Conservation (phyloP, 2,329 filamentous ascomycete genomes). For the Biscogniauxia sp. region DNA sequence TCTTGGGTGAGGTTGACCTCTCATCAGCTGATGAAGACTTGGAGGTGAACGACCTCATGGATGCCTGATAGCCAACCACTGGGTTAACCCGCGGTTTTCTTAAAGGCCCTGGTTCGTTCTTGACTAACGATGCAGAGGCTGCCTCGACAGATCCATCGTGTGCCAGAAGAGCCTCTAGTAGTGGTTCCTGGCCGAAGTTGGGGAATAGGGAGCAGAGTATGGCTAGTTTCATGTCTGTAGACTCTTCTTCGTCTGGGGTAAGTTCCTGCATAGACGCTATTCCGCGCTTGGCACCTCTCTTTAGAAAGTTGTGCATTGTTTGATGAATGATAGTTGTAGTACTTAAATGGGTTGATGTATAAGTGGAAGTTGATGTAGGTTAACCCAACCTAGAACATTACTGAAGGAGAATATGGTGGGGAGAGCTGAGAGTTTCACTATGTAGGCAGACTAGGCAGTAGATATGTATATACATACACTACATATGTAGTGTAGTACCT, state of each 20-base stretch:
- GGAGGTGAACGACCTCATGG: slow-evolving; percentile 53
- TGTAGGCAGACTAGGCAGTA: too few species aligned
- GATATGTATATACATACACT: too few species aligned
- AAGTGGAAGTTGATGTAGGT: too few species aligned
- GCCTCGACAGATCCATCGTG: slow-evolving; percentile 73
- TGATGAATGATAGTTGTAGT: too few species aligned
- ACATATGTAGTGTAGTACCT: too few species aligned
- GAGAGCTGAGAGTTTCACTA: too few species aligned
- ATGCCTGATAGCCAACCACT: slow-evolving; percentile 59
- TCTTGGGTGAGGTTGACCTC: slow-evolving; percentile 35
- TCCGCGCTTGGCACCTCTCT: not conserved
- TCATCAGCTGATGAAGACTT: slow-evolving; percentile 11
- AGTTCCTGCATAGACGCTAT: not conserved
- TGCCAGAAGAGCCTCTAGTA: slow-evolving; percentile 77
- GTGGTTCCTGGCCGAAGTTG: slow-evolving; percentile 56
- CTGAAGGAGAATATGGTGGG: too few species aligned
- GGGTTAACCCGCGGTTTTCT: slow-evolving; percentile 35
- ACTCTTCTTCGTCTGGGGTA: slow-evolving; percentile 57
- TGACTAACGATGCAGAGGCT: slow-evolving; percentile 56
- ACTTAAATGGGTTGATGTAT: too few species aligned
- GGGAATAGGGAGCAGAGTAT: slow-evolving; percentile 77
- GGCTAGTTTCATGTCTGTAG: slow-evolving; percentile 87
- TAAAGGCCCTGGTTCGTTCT: slow-evolving; percentile 20
- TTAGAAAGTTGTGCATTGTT: not conserved
- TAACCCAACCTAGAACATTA: too few species aligned